Evolutionary conservation across 371 early-diverging fungal genomes (phyloP).

Genomic region (Globomyces sp.): DNA sequence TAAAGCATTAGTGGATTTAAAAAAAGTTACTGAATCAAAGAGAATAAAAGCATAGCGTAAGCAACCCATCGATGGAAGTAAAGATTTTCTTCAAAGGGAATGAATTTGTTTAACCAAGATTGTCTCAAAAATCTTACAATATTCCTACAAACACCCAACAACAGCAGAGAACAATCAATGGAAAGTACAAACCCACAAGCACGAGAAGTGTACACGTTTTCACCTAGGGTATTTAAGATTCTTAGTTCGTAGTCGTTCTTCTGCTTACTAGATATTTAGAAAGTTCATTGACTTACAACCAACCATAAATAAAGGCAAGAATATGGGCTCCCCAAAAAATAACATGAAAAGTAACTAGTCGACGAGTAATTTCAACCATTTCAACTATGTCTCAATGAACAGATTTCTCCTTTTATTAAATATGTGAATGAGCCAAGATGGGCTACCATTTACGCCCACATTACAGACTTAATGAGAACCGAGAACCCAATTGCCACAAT

Average conservation of each 20-base stretch:
- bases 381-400: not conserved
- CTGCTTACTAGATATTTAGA: slow-evolving; percentile 27
- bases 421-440: no score
- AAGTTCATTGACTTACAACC: not conserved
- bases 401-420: no score
- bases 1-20: no score
- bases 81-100: slow-evolving; percentile 67
- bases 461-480: no score
- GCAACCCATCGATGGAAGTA: slow-evolving; percentile 69
- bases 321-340: slow-evolving; percentile 5
- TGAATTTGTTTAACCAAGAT: slow-evolving; percentile 45
- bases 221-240: slow-evolving; percentile 43
- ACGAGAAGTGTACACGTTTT: slow-evolving; percentile 49
- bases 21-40: slow-evolving; percentile 44
- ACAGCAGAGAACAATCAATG: slow-evolving; percentile 42
- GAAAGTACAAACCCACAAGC: slow-evolving; percentile 57
- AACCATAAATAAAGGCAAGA: slow-evolving; percentile 5
- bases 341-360: slow-evolving; percentile 11
- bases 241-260: slow-evolving; percentile 37
- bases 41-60: slow-evolving; percentile 60
- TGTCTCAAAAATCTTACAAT: slow-evolving; percentile 43
- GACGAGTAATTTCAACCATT: slow-evolving; percentile 6
- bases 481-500: no score
- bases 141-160: slow-evolving; percentile 44
- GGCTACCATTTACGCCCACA: no score